A percentile compares a stretch with the other conserved stretches of the same genome.
These are phyloP conservation scores for Claviceps sp. DNA, from an alignment of 2,329 filamentous ascomycete species.

Conservation along the genomic window DNA sequence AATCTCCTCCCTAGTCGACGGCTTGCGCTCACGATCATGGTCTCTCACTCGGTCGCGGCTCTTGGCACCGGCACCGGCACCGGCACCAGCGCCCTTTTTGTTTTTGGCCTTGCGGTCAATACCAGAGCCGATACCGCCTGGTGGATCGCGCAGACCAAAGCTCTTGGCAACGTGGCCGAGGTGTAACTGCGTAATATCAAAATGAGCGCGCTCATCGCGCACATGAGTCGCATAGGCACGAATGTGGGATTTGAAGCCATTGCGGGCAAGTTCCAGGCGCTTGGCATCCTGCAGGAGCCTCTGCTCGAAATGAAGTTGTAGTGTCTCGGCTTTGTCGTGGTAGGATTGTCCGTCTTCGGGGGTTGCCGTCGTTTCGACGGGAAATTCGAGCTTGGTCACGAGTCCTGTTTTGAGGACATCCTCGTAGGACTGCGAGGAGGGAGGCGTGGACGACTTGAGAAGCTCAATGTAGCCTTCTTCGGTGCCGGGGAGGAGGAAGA, in stretches of 20 bases:
- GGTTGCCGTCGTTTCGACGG: slow-evolving; percentile 53
- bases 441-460: slow-evolving; percentile 39
- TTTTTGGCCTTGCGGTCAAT: slow-evolving; percentile 31
- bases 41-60: too few relatives aligned
- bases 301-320: slow-evolving; percentile 48
- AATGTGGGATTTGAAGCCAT: slow-evolving; percentile 84
- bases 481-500: slow-evolving; percentile 81
- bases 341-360: slow-evolving; percentile 29
- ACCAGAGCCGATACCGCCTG: slow-evolving; percentile 61
- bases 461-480: slow-evolving; percentile 85
- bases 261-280: slow-evolving; percentile 66
- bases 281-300: slow-evolving; percentile 46
- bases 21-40: slow-evolving; percentile 10
- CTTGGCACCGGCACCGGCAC: slow-evolving; percentile 8
- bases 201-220: slow-evolving; percentile 69
- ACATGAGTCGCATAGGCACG: slow-evolving; percentile 92
- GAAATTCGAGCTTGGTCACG: slow-evolving; percentile 43
- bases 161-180: slow-evolving; percentile 89
- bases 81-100: slow-evolving; percentile 14
- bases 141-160: slow-evolving; percentile 79
- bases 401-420: slow-evolving; percentile 53
- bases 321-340: slow-evolving; percentile 39
- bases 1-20: background rate
- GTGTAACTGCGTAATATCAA: slow-evolving; percentile 85
- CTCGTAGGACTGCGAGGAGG: slow-evolving; percentile 38